Evolutionary conservation across 2,329 filamentous ascomycete genomes (phyloP).

Genomic region (Cordyceps militaris): DNA sequence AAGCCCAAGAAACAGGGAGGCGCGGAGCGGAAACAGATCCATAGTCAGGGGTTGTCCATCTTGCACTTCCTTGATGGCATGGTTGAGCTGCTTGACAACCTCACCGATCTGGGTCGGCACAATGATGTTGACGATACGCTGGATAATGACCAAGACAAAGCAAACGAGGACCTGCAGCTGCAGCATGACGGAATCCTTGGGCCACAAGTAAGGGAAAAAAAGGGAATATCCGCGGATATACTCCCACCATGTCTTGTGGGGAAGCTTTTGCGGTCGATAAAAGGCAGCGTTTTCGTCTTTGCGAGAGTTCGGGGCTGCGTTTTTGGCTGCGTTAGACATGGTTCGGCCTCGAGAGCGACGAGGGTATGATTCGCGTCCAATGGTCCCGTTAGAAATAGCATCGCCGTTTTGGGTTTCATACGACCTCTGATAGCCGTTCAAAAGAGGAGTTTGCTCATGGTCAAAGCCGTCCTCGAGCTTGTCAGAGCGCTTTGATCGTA

Average conservation of each 20-base stretch:
- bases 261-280: conserved; percentile 80
- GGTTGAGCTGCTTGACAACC: conserved; percentile 68
- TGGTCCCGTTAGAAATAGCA: conserved; percentile 16
- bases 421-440: conserved; percentile 37
- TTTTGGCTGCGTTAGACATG: conserved; percentile 32
- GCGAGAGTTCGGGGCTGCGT: conserved; percentile 21
- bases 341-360: conserved; percentile 30
- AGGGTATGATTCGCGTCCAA: conserved; percentile 11
- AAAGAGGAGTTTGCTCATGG: conserved; percentile 57
- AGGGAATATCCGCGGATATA: conserved; percentile 87
- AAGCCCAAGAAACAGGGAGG: conserved; percentile 42
- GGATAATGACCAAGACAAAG: conserved; percentile 70
- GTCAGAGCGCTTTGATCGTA: conserved; percentile 30
- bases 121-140: conserved; percentile 77
- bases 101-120: conserved; percentile 75
- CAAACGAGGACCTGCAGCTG: conserved; percentile 76
- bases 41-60: conserved; percentile 27
- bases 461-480: conserved; percentile 33
- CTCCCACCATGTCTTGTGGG: conserved; percentile 90
- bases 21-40: conserved; percentile 28
- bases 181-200: conserved; percentile 65
- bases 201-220: conserved; percentile 97
- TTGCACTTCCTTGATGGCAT: conserved; percentile 42
- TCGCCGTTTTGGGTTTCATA: conserved; percentile 28
- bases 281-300: conserved; percentile 68